Evolutionary conservation across 176 grass and related monocot genomes (phyloP), one percentile per base, ranked within the genome.

Genomic region (Carex kokanica): DNA sequence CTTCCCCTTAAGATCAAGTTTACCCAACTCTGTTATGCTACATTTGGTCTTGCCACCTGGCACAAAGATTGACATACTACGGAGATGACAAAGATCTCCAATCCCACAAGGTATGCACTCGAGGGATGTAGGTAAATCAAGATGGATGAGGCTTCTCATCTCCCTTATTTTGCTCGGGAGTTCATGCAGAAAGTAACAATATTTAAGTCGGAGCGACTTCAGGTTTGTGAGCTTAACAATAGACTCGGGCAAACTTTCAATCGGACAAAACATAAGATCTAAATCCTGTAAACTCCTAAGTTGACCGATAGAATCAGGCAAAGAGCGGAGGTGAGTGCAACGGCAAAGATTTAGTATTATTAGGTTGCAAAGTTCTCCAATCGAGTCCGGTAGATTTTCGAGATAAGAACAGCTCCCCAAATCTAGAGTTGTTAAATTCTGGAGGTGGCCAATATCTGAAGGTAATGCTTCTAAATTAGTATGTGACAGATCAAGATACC

Each of bases 41-140:
- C 65, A 69, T n/a, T 69, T 40, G 6, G 65, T 69, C 65, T 69
- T 69, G 32, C 65, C 65, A 69, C 65, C 32, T 3, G 32, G 65
- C 31, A 40, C 32, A 69, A 69, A 69, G 8, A 69, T n/a, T 38
- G 32, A 1, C 65, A 69, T 3, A 38, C 6, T 40, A 38, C 65
- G 65, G 2, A 69, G 65, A 69, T 69, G 65, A 40, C 16, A 40
- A 16, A 69, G 65, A 40, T 69, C 32, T 40, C 65, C 65, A n/a
- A 69, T 69, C 65, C 65, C 65, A 3, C 32, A 69, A 69, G 65
- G 65, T 36, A 38, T n/a, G 65, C 65, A 69, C 34, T 69, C 0
- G 2, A 69, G 65, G 1, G 5, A 6, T 3, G 5, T 2, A 18
- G 0, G 0, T 32, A 69, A 36, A 69, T 38, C 65, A 16, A 69